Evolutionary conservation across 768 basidiomycete species (phyloP), one percentile per base, ranked within the genome.

Genomic region (Tricholoma terreum): DNA sequence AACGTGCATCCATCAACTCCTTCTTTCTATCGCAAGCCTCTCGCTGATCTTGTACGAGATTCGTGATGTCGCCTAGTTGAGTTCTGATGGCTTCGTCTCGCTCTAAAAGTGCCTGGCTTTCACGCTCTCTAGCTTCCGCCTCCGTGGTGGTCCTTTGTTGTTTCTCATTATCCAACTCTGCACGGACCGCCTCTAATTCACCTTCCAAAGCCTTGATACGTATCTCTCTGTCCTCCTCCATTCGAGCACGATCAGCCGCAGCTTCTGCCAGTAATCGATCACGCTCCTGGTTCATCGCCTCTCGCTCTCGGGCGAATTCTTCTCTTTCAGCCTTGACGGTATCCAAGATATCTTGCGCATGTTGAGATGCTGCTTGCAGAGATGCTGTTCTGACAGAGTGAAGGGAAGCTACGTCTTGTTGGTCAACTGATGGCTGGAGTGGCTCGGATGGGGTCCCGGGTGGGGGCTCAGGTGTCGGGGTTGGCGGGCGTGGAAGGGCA

Each of bases 41-140:
- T 1, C 81, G 76, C 55, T 90, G 86, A 56, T 86, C 84, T 55
- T 88, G 84, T 12, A 92, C 75, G 53, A 90, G 67, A 59, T 87
- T 86, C 1, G 90, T 86, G 60, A 94, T 82, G 58, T 92, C 90
- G 4, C 68, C 73, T 12, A 94, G 69, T 61, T 91, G 89, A 36
- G 69, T 74, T 33, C 83, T 77, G 42, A 89, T 68, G 7, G 72
- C 77, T 12, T 87, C 84, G 59, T 86, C 83, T 6, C 84, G 80
- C 56, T 89, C 87, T 36, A 74, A 65, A 33, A 76, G 73, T 49
- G 86, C 87, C 36, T 73, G 72, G 19, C 81, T 73, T 59, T 87
- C 85, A 30, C 76, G 77, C 65, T 90, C 87, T 31, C 82, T 75
- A 17, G 80, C 77, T 59, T 87, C 87, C 1, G 84, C 75, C 43